phyloP scores from a whole-genome alignment of 129 eudicot species.

The Arctium minus region DNA sequence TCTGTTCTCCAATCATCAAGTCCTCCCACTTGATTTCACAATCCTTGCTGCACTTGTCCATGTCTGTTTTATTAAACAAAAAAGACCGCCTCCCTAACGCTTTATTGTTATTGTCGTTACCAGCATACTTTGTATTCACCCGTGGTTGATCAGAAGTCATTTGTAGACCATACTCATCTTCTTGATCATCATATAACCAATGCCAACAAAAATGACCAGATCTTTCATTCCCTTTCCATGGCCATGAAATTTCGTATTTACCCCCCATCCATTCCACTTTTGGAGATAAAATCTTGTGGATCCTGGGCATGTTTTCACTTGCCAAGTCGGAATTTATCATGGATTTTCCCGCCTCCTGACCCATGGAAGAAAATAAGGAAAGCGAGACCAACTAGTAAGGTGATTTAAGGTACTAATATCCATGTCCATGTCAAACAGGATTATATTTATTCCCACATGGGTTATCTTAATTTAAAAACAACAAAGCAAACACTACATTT shows the following conservation, averaged over 20 bases:
- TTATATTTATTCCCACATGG: too few relatives aligned
- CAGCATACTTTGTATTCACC: not conserved
- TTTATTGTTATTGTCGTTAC: conserved; percentile 38
- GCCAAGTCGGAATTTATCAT: not conserved
- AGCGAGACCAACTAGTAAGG: too few relatives aligned
- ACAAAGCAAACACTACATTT: too few relatives aligned
- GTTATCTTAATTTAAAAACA: too few relatives aligned
- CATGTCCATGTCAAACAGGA: too few relatives aligned
- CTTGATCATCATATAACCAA: conserved; percentile 54
- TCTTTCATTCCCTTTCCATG: conserved; percentile 64
- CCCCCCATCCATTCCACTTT: too few relatives aligned
- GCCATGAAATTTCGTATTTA: conserved; percentile 29
- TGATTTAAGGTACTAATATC: too few relatives aligned
- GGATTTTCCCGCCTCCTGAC: too few relatives aligned
- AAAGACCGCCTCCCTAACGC: conserved; percentile 52
- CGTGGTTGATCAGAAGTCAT: not conserved
- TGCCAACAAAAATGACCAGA: conserved; percentile 49
- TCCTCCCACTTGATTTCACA: conserved; percentile 78
- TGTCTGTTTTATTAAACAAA: not conserved
- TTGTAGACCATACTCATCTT: conserved; percentile 26
- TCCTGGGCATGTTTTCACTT: conserved; percentile 40
- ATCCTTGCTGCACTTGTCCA: conserved; percentile 27
- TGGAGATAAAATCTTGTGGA: conserved; percentile 41
- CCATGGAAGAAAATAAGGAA: too few relatives aligned
- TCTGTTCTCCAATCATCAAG: conserved; percentile 64